Percentiles rank a stretch among this genome's conserved stretches.
Conservation (phyloP, 2,329 filamentous ascomycete species). For the Fusarium napiforme region DNA sequence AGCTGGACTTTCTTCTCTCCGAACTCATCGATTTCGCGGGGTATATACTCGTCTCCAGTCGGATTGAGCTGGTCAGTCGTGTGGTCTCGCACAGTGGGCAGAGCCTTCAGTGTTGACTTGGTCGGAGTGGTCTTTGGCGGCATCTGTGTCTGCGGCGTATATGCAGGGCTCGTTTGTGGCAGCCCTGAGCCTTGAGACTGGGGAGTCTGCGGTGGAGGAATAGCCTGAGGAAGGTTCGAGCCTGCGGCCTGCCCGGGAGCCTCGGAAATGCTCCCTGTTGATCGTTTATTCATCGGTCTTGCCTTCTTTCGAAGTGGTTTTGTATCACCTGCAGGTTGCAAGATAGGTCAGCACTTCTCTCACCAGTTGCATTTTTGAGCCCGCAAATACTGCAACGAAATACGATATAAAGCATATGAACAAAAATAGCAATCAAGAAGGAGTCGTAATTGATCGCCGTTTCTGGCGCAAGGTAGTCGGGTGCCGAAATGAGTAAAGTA, state of each 20-base stretch:
- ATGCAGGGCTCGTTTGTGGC: constrained; percentile 56
- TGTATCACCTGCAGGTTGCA: constrained; percentile 55
- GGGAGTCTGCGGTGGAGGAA: constrained; percentile 65
- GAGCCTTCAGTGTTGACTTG: constrained; percentile 88
- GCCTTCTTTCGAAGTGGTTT: constrained; percentile 65
- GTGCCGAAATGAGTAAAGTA: constrained; percentile 48
- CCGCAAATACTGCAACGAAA: constrained; percentile 17
- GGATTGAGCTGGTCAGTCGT: constrained; percentile 94
- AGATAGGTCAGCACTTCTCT: constrained; percentile 45
- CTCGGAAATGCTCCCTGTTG: constrained; percentile 64
- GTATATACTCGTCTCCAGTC: constrained; percentile 93
- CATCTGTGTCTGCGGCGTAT: constrained; percentile 57
- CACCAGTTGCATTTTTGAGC: neutral
- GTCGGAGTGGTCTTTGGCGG: constrained; percentile 84
- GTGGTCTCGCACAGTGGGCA: constrained; percentile 95
- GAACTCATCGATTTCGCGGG: constrained; percentile 89
- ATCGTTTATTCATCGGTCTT: constrained; percentile 70
- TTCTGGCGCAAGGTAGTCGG: constrained; percentile 31
- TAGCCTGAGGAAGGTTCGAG: constrained; percentile 52
- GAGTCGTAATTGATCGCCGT: constrained; percentile 24
- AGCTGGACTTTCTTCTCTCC: constrained; percentile 93
- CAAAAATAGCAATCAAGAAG: constrained; percentile 32
- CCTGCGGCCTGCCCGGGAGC: constrained; percentile 65
- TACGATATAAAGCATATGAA: constrained; percentile 50
- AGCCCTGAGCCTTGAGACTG: constrained; percentile 62